Conservation (phyloP, 2,329 filamentous ascomycete genomes). For the Exophiala oligosperma region DNA sequence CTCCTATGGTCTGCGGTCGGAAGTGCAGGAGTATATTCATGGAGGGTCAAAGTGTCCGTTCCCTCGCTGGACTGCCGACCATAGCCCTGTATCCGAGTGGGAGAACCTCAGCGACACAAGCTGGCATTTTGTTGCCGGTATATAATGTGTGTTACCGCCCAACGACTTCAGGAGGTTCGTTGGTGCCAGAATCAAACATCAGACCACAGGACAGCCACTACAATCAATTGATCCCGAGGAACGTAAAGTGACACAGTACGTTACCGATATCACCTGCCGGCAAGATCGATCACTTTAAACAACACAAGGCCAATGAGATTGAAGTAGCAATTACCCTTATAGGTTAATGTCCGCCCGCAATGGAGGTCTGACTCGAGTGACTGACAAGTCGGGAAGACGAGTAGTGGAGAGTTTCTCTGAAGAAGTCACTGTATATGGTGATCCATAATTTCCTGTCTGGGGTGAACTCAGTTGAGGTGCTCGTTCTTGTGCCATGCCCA, state of each 20-base stretch:
- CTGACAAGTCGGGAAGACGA: background rate
- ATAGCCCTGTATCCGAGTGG: slow-evolving; percentile 12
- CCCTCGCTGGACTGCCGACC: slow-evolving; percentile 12
- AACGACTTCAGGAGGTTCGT: too few species aligned
- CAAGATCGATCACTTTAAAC: background rate
- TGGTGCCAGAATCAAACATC: too few species aligned
- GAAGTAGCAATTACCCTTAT: background rate
- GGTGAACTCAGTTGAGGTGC: too few species aligned
- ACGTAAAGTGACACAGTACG: too few species aligned
- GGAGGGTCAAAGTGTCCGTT: slow-evolving; percentile 18
- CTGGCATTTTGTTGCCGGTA: slow-evolving; percentile 19
- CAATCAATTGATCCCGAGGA: background rate
- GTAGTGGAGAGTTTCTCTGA: background rate
- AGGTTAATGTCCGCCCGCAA: background rate
- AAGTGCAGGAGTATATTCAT: slow-evolving; percentile 18
- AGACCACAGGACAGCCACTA: background rate
- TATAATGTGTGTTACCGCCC: too few species aligned
- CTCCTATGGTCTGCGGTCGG: slow-evolving; percentile 8
- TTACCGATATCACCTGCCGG: background rate
- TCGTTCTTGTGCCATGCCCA: too few species aligned
- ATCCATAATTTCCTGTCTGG: too few species aligned
- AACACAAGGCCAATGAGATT: background rate
- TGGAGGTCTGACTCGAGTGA: background rate
- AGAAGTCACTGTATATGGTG: too few species aligned
- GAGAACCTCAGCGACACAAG: slow-evolving; percentile 23